Conservation (phyloP, 495 filamentous ascomycete genomes). For the Cercophora sp. region DNA sequence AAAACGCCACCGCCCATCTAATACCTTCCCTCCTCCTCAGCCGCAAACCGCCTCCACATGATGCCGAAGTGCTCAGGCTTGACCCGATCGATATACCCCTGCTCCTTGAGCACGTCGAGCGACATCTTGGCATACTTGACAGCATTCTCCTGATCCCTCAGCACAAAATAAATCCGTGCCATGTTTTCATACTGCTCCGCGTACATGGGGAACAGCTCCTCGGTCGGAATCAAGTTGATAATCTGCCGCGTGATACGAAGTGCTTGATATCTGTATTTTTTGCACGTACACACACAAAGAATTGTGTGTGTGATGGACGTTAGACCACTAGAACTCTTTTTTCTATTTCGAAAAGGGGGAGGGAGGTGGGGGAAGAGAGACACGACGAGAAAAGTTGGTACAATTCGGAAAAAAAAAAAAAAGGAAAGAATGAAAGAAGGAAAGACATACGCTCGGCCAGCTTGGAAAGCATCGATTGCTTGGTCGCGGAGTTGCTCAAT, state of each 20-base stretch:
- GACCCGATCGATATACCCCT: neutral
- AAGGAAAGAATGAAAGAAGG: too few relatives aligned
- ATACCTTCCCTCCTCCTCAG: neutral
- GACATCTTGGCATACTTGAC: constrained; percentile 18
- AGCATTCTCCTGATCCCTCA: constrained; percentile 22
- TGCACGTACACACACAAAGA: too few relatives aligned
- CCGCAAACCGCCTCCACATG: neutral
- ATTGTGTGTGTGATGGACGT: too few relatives aligned
- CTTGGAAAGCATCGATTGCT: constrained; percentile 30
- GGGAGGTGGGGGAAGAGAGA: too few relatives aligned
- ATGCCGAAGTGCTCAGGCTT: neutral
- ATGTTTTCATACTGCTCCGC: constrained; percentile 38
- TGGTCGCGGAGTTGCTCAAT: constrained; percentile 29
- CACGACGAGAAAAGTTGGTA: too few relatives aligned
- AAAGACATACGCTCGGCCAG: constrained; percentile 20
- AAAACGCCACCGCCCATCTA: too few relatives aligned
- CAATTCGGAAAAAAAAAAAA: too few relatives aligned
- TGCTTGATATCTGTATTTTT: constrained; percentile 33
- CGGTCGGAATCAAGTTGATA: constrained; percentile 27
- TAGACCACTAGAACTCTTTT: too few relatives aligned
- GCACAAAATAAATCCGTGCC: constrained; percentile 29
- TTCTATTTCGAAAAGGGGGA: too few relatives aligned
- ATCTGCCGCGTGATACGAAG: constrained; percentile 31
- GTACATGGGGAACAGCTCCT: constrained; percentile 32
- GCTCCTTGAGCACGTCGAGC: neutral